Evolutionary conservation across 2,329 filamentous ascomycete species (phyloP), one percentile per base, ranked within the genome.

Genomic region (Calonectria hawksworthii): DNA sequence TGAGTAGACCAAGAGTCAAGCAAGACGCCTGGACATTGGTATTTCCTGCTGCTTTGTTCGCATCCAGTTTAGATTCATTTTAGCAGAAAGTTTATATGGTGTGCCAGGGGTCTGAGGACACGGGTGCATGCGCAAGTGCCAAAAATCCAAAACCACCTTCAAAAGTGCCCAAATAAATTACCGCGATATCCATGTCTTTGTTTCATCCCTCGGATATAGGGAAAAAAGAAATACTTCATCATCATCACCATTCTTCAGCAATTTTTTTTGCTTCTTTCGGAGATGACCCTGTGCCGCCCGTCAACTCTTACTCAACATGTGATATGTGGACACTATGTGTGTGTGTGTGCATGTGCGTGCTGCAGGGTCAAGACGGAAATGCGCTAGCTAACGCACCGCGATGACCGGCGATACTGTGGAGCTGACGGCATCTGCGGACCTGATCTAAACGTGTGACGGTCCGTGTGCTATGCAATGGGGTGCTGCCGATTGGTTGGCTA

Each of bases 21-120:
- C 23, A 28, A 28, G 18, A 28, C 56, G 56, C 56, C 26, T 41
- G 34, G 56, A 14, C 23, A 26, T 41, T 63, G 36, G 1, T 4
- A 28, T 38, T 23, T 26, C 32, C 34, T 63, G 23, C 23, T 38
- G 23, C 23, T 14, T 63, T 38, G 36, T 2, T 41, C 36, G 9
- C 14, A 26, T 38, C 14, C 18, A 26, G 56, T n/a, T 23, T 63
- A 38, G 34, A 63, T 36, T 18, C 38, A 30, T n/a, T 63, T 63
- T 63, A 63, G 56, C 56, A 38, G n/a, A 63, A 63, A 63, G 56
- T 23, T 63, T 21, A 41, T 63, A 41, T 63, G 13, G 34, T 23
- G 18, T 26, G 26, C 36, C 6, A 36, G 23, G 56, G 56, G 56
- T 63, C 56, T 26, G 56, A 41, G 56, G 9, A 28, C 56, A 18